Conservation (phyloP, 2,329 filamentous ascomycete genomes). For the Helicocarpus griseus region DNA sequence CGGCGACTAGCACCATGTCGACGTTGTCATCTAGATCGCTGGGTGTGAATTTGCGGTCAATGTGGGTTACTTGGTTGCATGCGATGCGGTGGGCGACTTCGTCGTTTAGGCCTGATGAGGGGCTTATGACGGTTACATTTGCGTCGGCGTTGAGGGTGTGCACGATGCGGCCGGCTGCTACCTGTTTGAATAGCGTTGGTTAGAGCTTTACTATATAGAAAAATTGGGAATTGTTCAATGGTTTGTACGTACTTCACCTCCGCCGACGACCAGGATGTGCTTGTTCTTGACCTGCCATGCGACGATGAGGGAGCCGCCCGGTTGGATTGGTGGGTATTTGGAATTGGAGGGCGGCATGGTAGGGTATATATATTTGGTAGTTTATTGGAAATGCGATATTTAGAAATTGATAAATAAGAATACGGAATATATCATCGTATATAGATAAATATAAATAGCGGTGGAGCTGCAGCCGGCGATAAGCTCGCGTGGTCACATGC, state of each 20-base stretch:
- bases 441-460: neutral
- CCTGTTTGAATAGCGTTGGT: slow-evolving; percentile 44
- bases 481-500: neutral
- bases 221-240: slow-evolving; percentile 5
- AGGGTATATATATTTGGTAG: neutral
- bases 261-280: slow-evolving; percentile 82
- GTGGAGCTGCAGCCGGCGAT: neutral
- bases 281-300: slow-evolving; percentile 93
- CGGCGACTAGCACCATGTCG: slow-evolving; percentile 84
- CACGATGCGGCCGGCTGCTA: slow-evolving; percentile 87
- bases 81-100: slow-evolving; percentile 78
- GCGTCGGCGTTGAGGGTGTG: slow-evolving; percentile 94
- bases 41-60: slow-evolving; percentile 76
- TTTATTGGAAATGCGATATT: neutral
- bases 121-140: slow-evolving; percentile 75
- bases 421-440: neutral
- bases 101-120: slow-evolving; percentile 67
- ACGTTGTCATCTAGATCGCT: slow-evolving; percentile 66
- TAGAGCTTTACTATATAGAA: neutral
- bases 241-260: slow-evolving; percentile 66
- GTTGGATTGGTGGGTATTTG: slow-evolving; percentile 67
- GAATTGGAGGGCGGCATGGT: slow-evolving; percentile 26
- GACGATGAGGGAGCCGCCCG: slow-evolving; percentile 84
- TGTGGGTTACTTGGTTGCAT: slow-evolving; percentile 64
- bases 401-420: neutral